phyloP scores from a whole-genome alignment of 176 grass and related monocot genomes.

The Oryza australiensis region DNA sequence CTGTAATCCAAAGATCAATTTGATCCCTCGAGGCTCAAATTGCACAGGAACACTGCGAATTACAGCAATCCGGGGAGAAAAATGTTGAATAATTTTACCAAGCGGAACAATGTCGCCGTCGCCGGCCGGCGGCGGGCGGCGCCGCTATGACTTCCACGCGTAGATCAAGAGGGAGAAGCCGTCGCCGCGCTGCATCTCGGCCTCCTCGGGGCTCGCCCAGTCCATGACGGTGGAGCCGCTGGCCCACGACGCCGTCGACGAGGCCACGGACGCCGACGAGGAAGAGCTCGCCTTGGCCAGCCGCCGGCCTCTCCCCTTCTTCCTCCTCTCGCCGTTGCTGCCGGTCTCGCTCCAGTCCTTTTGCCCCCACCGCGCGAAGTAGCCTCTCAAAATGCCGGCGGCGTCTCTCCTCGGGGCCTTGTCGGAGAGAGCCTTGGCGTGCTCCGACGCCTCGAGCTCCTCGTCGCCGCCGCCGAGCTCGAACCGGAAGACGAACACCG shows the following conservation, averaged over 20 bases:
- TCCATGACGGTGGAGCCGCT: slow-evolving; percentile 83
- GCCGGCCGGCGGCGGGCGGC: neutral
- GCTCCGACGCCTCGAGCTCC: neutral
- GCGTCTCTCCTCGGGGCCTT: slow-evolving; percentile 24
- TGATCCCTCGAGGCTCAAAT: neutral
- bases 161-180: slow-evolving; percentile 81
- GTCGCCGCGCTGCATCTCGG: slow-evolving; percentile 60
- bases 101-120: neutral
- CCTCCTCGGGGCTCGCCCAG: slow-evolving; percentile 80
- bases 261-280: slow-evolving; percentile 58
- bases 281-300: slow-evolving; percentile 63
- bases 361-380: slow-evolving; percentile 45
- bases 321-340: slow-evolving; percentile 43
- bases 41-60: slow-evolving; percentile 32
- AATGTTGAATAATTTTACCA: neutral
- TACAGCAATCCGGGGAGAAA: slow-evolving; percentile 3
- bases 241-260: slow-evolving; percentile 61
- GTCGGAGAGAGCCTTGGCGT: slow-evolving; percentile 42
- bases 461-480: slow-evolving; percentile 35
- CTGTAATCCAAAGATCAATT: slow-evolving; percentile 29
- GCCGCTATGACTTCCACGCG: slow-evolving; percentile 68
- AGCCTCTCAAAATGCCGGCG: slow-evolving; percentile 32
- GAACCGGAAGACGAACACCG: slow-evolving; percentile 80
- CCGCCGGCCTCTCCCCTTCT: slow-evolving; percentile 35
- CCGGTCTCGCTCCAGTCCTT: slow-evolving; percentile 76